Conservation (phyloP, 1,139 yeast species). For the Saccharomyces uvarum region DNA sequence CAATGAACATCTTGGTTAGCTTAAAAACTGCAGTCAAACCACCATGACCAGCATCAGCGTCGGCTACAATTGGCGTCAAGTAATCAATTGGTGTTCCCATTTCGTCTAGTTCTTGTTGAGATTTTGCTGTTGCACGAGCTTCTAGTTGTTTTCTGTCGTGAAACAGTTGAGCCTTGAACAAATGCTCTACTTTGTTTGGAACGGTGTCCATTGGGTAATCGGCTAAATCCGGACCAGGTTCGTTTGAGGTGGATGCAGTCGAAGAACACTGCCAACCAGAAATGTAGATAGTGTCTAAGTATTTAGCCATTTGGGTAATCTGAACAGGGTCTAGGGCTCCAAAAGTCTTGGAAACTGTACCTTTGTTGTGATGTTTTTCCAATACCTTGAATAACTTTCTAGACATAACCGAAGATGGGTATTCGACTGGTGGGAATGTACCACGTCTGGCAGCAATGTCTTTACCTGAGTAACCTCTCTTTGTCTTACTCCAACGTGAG, state of each 20-base stretch:
- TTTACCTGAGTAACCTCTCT: slow-evolving; percentile 81
- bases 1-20: slow-evolving; percentile 91
- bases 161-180: slow-evolving; percentile 93
- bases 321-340: slow-evolving; percentile 97
- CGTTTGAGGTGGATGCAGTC: slow-evolving; percentile 93
- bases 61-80: slow-evolving; percentile 91
- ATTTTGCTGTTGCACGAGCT: slow-evolving; percentile 69
- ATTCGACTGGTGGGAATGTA: slow-evolving; percentile 49
- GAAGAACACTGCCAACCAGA: slow-evolving; percentile 99
- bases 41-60: slow-evolving; percentile 98
- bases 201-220: slow-evolving; percentile 98
- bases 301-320: slow-evolving; percentile 92
- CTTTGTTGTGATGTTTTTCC: slow-evolving; percentile 62
- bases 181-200: slow-evolving; percentile 95
- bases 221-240: slow-evolving; percentile 96
- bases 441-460: slow-evolving; percentile 90
- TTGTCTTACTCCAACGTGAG: slow-evolving; percentile 85
- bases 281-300: slow-evolving; percentile 85
- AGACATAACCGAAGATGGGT: slow-evolving; percentile 77
- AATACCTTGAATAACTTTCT: slow-evolving; percentile 68
- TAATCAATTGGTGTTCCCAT: slow-evolving; percentile 57
- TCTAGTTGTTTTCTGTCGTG: slow-evolving; percentile 96
- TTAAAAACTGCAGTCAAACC: slow-evolving; percentile 94
- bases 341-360: slow-evolving; percentile 80
- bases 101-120: slow-evolving; percentile 37